phyloP scores from a whole-genome alignment of 371 early-diverging fungal genomes.

The Circinella minor region DNA sequence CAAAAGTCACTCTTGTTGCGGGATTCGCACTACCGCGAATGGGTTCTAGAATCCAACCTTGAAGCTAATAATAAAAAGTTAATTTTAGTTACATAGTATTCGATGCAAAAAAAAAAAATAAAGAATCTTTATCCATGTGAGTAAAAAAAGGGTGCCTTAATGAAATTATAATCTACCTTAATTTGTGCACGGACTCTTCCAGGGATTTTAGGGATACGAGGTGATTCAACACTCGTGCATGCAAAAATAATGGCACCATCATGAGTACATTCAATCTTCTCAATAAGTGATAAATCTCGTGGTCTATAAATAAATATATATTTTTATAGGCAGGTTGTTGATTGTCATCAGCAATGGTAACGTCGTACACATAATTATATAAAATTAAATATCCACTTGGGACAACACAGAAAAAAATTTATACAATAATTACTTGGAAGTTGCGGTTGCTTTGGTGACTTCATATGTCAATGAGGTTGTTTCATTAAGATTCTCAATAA shows the following conservation, averaged over 20 bases:
- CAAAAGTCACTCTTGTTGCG: constrained; percentile 68
- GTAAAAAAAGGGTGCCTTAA: too few species aligned
- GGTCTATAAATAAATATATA: constrained; percentile 21
- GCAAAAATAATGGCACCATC: constrained; percentile 64
- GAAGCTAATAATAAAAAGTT: constrained; percentile 27
- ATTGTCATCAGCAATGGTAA: not conserved
- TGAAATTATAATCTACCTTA: constrained; percentile 32
- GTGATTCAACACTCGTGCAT: constrained; percentile 67
- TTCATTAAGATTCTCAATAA: constrained; percentile 58
- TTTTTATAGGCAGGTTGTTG: not conserved
- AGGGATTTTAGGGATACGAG: constrained; percentile 62
- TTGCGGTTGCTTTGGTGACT: constrained; percentile 52
- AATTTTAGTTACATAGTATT: too few species aligned
- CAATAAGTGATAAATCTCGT: constrained; percentile 47
- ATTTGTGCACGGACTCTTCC: constrained; percentile 64
- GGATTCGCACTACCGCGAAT: constrained; percentile 49
- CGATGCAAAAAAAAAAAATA: not conserved
- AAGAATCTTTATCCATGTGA: not conserved
- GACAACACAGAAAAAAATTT: not conserved
- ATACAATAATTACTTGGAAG: constrained; percentile 43
- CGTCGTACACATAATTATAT: not conserved
- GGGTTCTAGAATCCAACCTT: constrained; percentile 75
- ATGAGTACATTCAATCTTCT: constrained; percentile 54
- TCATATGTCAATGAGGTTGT: constrained; percentile 53
- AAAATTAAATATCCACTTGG: not conserved